Evolutionary conservation across 2,329 filamentous ascomycete species (phyloP).

Genomic region (Penicillium griseofulvum): DNA sequence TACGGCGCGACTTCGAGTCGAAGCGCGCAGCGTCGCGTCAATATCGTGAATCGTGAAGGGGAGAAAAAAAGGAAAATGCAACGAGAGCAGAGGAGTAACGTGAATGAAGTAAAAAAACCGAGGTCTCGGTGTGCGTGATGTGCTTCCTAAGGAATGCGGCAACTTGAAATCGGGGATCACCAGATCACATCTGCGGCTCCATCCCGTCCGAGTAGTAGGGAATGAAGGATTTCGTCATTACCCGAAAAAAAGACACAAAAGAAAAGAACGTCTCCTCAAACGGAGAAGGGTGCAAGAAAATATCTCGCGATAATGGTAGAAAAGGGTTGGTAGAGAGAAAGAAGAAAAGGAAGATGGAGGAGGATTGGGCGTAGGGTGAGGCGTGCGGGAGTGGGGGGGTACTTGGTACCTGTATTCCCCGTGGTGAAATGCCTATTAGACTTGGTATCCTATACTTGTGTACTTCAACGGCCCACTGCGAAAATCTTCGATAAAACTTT

Average conservation of each 20-base stretch:
- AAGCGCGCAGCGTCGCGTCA: constrained; percentile 17
- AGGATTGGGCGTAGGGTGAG: constrained; percentile 13
- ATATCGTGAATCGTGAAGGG: constrained; percentile 24
- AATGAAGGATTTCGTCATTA: constrained; percentile 21
- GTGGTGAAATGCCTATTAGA: constrained; percentile 2
- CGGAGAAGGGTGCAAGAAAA: constrained; percentile 4
- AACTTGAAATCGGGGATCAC: constrained; percentile 24
- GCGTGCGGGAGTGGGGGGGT: constrained; percentile 7
- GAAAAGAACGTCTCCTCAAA: constrained; percentile 12
- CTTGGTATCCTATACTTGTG: constrained; percentile 12
- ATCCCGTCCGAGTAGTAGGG: constrained; percentile 20
- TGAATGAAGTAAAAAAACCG: constrained; percentile 12
- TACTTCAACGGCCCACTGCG: constrained; percentile 8
- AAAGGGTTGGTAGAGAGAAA: constrained; percentile 10
- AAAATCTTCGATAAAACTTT: constrained; percentile 9
- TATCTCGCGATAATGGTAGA: constrained; percentile 15
- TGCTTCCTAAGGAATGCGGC: constrained; percentile 23
- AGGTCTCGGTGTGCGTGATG: constrained; percentile 13
- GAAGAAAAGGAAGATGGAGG: constrained; percentile 13
- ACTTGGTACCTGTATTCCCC: constrained; percentile 12
- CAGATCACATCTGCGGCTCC: constrained; percentile 28
- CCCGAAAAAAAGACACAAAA: constrained; percentile 19
- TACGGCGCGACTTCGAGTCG: constrained; percentile 9
- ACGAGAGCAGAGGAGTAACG: constrained; percentile 16
- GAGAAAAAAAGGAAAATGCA: constrained; percentile 13